phyloP scores from a whole-genome alignment of 306 rosid species.

The Quercus berberidifolia region DNA sequence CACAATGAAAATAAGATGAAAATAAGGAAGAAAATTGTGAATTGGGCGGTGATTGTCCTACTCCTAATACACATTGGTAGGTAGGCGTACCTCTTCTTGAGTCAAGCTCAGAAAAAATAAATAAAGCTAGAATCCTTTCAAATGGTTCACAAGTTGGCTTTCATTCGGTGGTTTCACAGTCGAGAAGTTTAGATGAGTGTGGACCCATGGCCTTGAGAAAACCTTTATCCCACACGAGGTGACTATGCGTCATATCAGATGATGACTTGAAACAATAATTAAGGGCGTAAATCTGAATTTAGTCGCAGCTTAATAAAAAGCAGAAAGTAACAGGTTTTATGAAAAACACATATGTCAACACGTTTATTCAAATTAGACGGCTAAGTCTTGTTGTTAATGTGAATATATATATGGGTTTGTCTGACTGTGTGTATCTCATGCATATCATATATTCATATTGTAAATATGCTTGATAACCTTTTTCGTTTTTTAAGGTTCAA shows the following conservation, averaged over 20 bases:
- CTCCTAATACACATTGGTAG: constrained; percentile 23
- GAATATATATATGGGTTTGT: too few relatives aligned
- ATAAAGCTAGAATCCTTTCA: constrained; percentile 17
- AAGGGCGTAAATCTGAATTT: background rate
- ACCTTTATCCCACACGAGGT: constrained; percentile 28
- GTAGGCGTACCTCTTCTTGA: constrained; percentile 38
- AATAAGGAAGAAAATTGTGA: constrained; percentile 8
- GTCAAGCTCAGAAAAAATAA: constrained; percentile 22
- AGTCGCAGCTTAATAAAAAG: background rate
- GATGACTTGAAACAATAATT: constrained; percentile 25
- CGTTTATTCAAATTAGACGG: too few relatives aligned
- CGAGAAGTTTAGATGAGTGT: constrained; percentile 50
- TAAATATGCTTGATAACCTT: background rate
- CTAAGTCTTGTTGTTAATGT: too few relatives aligned
- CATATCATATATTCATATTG: too few relatives aligned
- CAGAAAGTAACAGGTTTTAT: background rate
- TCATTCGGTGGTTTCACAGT: constrained; percentile 47
- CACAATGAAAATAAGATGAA: constrained; percentile 1
- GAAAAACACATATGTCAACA: background rate
- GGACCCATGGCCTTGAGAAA: constrained; percentile 28
- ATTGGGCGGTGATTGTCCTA: background rate
- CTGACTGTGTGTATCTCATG: too few relatives aligned
- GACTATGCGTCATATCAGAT: constrained; percentile 33
- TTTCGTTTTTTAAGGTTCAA: background rate
- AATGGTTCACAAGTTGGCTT: constrained; percentile 50